Conservation (phyloP, 1,284 basidiomycete genomes). For the Puccinia triticina region DNA sequence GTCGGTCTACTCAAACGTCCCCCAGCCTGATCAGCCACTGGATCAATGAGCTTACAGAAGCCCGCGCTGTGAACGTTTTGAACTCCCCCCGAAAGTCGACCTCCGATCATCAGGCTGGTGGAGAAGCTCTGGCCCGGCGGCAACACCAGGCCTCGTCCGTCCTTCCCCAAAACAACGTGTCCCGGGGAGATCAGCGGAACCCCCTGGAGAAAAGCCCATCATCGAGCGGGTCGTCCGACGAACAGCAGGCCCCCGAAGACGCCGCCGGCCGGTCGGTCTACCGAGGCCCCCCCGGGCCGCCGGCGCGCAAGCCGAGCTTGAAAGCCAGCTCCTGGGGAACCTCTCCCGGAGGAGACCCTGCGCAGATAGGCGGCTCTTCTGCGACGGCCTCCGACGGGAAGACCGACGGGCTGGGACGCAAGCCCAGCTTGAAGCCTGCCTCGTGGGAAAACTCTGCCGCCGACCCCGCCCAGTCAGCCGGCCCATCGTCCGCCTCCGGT, state of each 20-base stretch:
- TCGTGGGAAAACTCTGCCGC: no score
- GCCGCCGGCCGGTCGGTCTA: constrained; percentile 22
- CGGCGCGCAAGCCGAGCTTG: not conserved
- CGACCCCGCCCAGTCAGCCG: no score
- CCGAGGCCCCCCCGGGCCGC: not conserved
- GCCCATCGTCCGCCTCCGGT: no score
- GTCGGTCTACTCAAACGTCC: constrained; percentile 51
- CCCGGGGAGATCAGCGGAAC: not conserved
- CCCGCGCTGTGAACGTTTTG: constrained; percentile 15
- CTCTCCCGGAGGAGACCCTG: not conserved
- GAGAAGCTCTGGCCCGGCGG: not conserved
- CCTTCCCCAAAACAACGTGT: not conserved
- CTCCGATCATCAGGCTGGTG: not conserved
- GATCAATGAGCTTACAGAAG: constrained; percentile 32
- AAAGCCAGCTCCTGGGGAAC: not conserved
- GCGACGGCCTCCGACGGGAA: not conserved
- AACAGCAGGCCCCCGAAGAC: constrained; percentile 41
- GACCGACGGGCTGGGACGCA: no score
- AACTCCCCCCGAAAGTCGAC: not conserved
- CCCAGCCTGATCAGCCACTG: constrained; percentile 30
- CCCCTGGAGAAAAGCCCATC: not conserved
- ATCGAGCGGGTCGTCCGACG: constrained; percentile 38
- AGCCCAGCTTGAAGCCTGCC: no score
- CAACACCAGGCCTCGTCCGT: not conserved
- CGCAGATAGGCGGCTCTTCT: no score